phyloP scores from a whole-genome alignment of 768 basidiomycete species.

The Boletus bicolor region DNA sequence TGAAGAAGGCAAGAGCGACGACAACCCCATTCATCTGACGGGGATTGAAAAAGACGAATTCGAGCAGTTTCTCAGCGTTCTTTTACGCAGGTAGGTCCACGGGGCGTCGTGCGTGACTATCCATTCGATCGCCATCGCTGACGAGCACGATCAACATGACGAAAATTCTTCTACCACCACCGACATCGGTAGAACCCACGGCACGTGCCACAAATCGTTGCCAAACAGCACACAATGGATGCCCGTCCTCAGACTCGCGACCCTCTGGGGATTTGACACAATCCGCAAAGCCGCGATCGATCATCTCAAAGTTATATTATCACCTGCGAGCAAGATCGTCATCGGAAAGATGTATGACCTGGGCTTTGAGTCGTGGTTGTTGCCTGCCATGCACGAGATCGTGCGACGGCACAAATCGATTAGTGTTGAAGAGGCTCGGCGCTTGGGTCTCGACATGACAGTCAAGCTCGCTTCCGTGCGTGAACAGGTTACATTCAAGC shows the following conservation, averaged over 20 bases:
- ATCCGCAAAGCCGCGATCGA: slow-evolving; percentile 30
- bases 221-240: slow-evolving; percentile 29
- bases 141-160: neutral
- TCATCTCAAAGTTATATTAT: slow-evolving; percentile 1
- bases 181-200: neutral
- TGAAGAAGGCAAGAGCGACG: slow-evolving; percentile 13
- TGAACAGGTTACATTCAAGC: neutral
- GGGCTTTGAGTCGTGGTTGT: slow-evolving; percentile 30
- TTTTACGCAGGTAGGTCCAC: slow-evolving; percentile 12
- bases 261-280: slow-evolving; percentile 34
- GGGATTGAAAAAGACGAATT: slow-evolving; percentile 21
- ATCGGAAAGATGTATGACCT: slow-evolving; percentile 31
- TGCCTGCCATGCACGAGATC: slow-evolving; percentile 36
- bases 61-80: slow-evolving; percentile 9
- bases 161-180: neutral
- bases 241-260: slow-evolving; percentile 36
- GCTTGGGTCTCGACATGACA: slow-evolving; percentile 26
- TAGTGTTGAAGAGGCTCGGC: slow-evolving; percentile 25
- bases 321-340: slow-evolving; percentile 33
- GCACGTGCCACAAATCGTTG: neutral
- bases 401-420: slow-evolving; percentile 5
- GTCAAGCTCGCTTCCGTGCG: slow-evolving; percentile 15
- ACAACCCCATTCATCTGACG: slow-evolving; percentile 13
- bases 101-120: neutral
- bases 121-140: neutral